Base-by-base conservation (phyloP, 2,329 filamentous ascomycete species). In the Boeremia exigua region DNA sequence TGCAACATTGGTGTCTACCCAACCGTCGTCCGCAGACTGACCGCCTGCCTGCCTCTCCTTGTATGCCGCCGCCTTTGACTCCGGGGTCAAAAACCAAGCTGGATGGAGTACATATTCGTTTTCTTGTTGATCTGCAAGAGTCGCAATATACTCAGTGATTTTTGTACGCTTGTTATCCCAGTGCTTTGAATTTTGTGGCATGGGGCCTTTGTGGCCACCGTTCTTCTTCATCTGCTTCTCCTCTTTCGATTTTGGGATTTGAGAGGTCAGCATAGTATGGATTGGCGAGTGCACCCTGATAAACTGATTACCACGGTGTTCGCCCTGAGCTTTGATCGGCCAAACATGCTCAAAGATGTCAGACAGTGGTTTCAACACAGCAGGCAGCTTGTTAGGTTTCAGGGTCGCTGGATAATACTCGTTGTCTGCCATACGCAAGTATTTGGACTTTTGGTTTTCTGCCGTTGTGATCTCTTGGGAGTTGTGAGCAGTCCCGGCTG, bases 101-200 rank as follows among this genome's bases (percentile, higher is more conserved):
- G 93, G 93, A 73, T 99, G 95, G 38, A 96, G 74, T 1, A 89
- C 82, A 69, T 93, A 98, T 50, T 94, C 91, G 67, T 95, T 93
- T 48, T 95, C 90, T 27, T 86, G 80, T 36, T 97, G 83, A 55
- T 97, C 90, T 45, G 90, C 84, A 9, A 85, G 79, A 1, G 86
- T 86, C 25, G 87, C 86, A 12, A 98, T 73, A 58, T 94, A 93
- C 49, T 90, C 84, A 10, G 91, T 92, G 62, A 98, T 88, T n/a
- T 86, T 85, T 0, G 92, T 96, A 48, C 91, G 86, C 71, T 88
- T 85, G 61, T 93, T 87, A 66, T 86, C 84, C 84, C 87, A 93
- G 29, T 82, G 83, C 33, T 85, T 85, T 48, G 88, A 86, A 48
- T 81, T 81, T 2, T 86, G 84, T 11, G 86, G 83, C 64, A 86